These are phyloP conservation scores for Chytridium lagenaria DNA, from an alignment of 371 early-diverging fungal genomes.

Conservation along the genomic window DNA sequence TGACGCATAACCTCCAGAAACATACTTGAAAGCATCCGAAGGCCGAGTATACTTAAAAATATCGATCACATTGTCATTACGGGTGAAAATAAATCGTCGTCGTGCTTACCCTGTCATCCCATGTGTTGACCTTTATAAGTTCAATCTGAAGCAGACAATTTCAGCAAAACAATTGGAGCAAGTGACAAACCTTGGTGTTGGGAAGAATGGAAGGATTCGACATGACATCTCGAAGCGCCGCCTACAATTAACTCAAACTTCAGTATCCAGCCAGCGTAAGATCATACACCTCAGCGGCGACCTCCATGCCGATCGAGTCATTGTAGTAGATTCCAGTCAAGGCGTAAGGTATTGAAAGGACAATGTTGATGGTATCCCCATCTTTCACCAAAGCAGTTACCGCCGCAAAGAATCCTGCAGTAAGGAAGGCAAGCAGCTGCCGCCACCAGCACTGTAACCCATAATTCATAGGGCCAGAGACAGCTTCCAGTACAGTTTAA, in stretches of 20 bases:
- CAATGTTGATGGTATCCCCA: too few species aligned
- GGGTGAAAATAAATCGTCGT: too few species aligned
- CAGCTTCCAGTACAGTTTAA: too few species aligned
- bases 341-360: not conserved
- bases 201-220: conserved; percentile 1
- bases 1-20: conserved; percentile 32
- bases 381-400: too few species aligned
- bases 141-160: too few species aligned
- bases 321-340: not conserved
- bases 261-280: not conserved
- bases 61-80: too few species aligned
- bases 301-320: not conserved
- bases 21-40: conserved; percentile 12
- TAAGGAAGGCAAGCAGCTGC: too few species aligned
- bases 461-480: too few species aligned
- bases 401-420: too few species aligned
- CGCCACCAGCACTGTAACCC: too few species aligned
- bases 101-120: too few species aligned
- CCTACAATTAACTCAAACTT: not conserved
- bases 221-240: conserved; percentile 29
- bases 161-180: too few species aligned
- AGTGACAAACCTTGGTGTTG: conserved; percentile 6
- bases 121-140: conserved; percentile 29
- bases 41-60: conserved; percentile 9
- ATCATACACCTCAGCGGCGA: not conserved